Conservation (phyloP, 768 basidiomycete species). For the Suillus discolor region DNA sequence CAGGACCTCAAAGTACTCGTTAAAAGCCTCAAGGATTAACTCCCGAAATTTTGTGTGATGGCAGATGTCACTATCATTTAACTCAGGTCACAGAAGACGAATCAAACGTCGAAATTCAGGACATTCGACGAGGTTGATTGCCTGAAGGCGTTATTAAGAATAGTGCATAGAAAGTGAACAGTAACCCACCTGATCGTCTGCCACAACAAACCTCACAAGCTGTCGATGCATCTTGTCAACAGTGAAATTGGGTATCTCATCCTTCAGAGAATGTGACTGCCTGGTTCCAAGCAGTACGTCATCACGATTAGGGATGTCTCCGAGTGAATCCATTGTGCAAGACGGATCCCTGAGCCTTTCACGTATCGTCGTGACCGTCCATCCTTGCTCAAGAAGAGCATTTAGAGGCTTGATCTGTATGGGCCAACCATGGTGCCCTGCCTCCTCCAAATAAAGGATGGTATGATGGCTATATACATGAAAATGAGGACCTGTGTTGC, state of each 20-base stretch:
- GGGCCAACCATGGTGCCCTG: not conserved
- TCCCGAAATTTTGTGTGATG: constrained; percentile 11
- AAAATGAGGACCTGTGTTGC: not conserved
- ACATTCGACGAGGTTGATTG: constrained; percentile 8
- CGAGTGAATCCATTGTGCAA: not conserved
- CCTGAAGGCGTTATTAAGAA: not conserved
- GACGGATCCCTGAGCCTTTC: not conserved
- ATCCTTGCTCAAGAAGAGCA: not conserved
- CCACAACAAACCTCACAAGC: not conserved
- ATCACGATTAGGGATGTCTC: not conserved
- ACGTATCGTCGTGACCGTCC: not conserved
- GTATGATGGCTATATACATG: not conserved
- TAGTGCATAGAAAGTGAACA: not conserved
- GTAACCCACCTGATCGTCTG: not conserved
- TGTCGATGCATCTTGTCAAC: not conserved
- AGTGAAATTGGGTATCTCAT: not conserved
- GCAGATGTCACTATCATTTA: constrained; percentile 14
- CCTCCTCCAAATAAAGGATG: not conserved
- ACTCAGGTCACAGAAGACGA: not conserved
- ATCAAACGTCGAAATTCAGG: not conserved
- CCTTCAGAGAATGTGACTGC: not conserved
- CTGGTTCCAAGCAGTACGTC: not conserved
- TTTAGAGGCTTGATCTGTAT: not conserved
- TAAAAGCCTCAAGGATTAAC: constrained; percentile 2
- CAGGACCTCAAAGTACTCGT: constrained; percentile 6